Evolutionary conservation across 768 basidiomycete species (phyloP).

Genomic region (Podaxis sp.): DNA sequence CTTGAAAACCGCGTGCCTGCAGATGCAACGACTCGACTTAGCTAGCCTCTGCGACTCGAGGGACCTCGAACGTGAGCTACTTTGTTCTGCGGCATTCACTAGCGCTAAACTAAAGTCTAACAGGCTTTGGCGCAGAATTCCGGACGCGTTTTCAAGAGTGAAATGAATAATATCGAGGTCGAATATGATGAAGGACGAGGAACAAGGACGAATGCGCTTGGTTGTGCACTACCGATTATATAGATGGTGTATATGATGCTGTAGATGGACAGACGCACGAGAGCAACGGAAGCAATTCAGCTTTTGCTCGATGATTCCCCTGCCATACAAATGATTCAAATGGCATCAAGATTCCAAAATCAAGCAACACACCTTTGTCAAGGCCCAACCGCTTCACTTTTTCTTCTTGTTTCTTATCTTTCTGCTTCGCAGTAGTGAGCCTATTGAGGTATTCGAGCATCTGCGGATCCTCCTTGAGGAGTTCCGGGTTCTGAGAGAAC

Average conservation of each 20-base stretch:
- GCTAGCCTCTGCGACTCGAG: constrained; percentile 68
- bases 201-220: background rate
- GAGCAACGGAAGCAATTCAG: background rate
- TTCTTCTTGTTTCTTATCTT: constrained; percentile 19
- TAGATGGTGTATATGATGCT: background rate
- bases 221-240: background rate
- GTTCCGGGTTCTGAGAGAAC: constrained; percentile 37
- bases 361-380: background rate
- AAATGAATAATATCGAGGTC: background rate
- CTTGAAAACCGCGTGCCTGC: constrained; percentile 77
- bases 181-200: background rate
- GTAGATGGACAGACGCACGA: background rate
- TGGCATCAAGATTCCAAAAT: background rate
- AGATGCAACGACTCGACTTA: constrained; percentile 77
- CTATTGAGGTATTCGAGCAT: constrained; percentile 26
- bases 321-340: constrained; percentile 3
- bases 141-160: constrained; percentile 1
- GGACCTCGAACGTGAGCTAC: constrained; percentile 59
- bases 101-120: background rate
- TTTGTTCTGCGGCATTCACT: background rate
- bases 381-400: constrained; percentile 22
- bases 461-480: constrained; percentile 28
- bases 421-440: constrained; percentile 19
- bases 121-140: constrained; percentile 4
- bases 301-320: constrained; percentile 7